Conservation (phyloP, 2,329 filamentous ascomycete species). For the Purpureocillium takamizusanense region DNA sequence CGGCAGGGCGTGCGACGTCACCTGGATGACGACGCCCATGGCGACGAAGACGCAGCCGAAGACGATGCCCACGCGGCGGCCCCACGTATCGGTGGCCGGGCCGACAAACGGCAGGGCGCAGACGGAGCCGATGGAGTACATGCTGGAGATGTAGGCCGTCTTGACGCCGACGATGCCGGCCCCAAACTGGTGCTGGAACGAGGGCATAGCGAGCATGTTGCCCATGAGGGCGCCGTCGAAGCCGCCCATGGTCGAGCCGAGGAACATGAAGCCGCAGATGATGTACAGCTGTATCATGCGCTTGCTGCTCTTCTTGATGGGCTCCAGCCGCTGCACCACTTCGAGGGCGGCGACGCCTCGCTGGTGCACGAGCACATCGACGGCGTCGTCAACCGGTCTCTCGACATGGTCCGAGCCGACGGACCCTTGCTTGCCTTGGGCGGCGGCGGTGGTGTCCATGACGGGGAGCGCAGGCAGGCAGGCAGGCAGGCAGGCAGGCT, state of each 20-base stretch:
- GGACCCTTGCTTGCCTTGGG: too few species aligned
- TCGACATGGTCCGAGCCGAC: too few species aligned
- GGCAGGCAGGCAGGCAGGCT: too few species aligned
- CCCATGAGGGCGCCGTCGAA: constrained; percentile 43
- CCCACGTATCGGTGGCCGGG: constrained; percentile 36
- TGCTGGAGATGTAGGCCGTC: constrained; percentile 40
- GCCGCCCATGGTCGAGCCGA: constrained; percentile 43
- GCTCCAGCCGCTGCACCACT: too few species aligned
- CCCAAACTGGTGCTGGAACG: constrained; percentile 29
- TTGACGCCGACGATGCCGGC: constrained; percentile 34
- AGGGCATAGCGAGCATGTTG: constrained; percentile 33
- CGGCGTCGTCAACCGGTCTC: too few species aligned
- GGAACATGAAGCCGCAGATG: constrained; percentile 37
- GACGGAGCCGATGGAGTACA: constrained; percentile 42
- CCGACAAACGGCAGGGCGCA: constrained; percentile 39
- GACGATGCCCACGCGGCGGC: constrained; percentile 37
- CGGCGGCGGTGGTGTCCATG: too few species aligned
- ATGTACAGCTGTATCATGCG: constrained; percentile 16
- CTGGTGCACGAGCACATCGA: too few species aligned
- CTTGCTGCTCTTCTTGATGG: too few species aligned
- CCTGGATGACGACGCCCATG: constrained; percentile 35
- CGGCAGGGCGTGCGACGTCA: constrained; percentile 23
- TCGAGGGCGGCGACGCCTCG: too few species aligned
- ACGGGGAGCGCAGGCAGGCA: too few species aligned
- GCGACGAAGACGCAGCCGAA: constrained; percentile 34